A percentile compares a stretch with the other conserved stretches of the same genome.
Evolutionary conservation across 2,329 filamentous ascomycete genomes (phyloP).

Genomic region (Nothophaeocryptopus gaeumannii): DNA sequence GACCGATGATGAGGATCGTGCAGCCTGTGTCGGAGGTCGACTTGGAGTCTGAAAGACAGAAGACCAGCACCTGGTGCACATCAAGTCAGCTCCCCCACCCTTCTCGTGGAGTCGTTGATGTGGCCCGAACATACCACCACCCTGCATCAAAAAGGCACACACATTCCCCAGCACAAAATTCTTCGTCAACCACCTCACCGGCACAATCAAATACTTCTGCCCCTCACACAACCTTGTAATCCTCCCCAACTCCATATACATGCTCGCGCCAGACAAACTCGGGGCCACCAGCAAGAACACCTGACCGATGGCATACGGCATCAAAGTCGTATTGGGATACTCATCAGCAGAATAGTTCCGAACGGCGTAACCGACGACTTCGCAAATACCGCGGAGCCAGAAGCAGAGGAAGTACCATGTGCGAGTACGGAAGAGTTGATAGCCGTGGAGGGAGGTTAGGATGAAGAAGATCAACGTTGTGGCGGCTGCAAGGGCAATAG

Average conservation of each 20-base stretch:
- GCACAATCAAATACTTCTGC: slow-evolving; percentile 44
- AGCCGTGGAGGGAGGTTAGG: slow-evolving; percentile 37
- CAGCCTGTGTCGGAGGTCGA: slow-evolving; percentile 36
- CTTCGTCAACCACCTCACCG: slow-evolving; percentile 45
- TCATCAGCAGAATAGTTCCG: slow-evolving; percentile 39
- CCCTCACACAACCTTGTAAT: slow-evolving; percentile 43
- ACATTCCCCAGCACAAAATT: slow-evolving; percentile 50
- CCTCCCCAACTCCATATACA: slow-evolving; percentile 50
- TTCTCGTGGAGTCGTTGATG: too few relatives aligned
- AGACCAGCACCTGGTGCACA: not conserved
- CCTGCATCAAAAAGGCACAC: slow-evolving; percentile 47
- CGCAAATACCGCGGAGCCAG: slow-evolving; percentile 49
- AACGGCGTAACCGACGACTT: slow-evolving; percentile 52
- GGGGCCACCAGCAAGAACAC: slow-evolving; percentile 49
- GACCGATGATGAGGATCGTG: slow-evolving; percentile 48
- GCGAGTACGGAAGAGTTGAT: slow-evolving; percentile 38
- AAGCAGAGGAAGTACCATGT: slow-evolving; percentile 54
- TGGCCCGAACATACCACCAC: slow-evolving; percentile 2
- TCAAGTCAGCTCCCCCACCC: not conserved
- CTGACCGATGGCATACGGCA: slow-evolving; percentile 40
- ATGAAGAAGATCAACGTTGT: slow-evolving; percentile 21
- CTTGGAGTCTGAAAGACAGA: not conserved
- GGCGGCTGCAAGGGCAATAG: slow-evolving; percentile 31
- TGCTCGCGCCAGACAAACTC: slow-evolving; percentile 48
- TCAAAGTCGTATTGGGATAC: not conserved